These are phyloP conservation scores for Leptographium procerum DNA, from an alignment of 2,329 filamentous ascomycete species.

Conservation along the genomic window DNA sequence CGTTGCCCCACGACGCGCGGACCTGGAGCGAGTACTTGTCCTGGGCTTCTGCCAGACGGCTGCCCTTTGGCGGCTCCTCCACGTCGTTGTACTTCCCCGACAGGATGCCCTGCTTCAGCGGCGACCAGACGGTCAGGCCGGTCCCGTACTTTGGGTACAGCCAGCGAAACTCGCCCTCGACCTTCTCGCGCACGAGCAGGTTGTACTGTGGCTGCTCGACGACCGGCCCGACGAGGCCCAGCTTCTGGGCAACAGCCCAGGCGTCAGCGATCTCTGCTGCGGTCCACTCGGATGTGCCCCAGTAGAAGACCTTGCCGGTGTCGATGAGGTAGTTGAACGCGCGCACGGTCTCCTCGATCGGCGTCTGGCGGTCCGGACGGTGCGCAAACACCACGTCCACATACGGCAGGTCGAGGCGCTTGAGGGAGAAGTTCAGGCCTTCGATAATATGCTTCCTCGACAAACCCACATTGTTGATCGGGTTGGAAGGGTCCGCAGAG, in stretches of 20 bases:
- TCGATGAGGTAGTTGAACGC: constrained; percentile 37
- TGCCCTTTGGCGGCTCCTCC: no score
- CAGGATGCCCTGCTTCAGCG: no score
- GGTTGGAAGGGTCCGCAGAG: no score
- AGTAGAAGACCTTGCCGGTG: constrained; percentile 61
- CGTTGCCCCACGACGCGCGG: no score
- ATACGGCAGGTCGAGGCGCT: constrained; percentile 51
- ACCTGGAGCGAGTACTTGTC: no score
- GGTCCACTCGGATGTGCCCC: constrained; percentile 61
- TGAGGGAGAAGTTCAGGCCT: constrained; percentile 44
- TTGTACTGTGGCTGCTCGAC: constrained; percentile 62
- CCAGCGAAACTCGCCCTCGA: constrained; percentile 36
- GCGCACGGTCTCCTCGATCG: constrained; percentile 52
- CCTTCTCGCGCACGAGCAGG: constrained; percentile 36
- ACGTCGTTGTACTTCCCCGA: no score
- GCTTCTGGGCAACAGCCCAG: constrained; percentile 45
- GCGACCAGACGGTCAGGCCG: constrained; percentile 40
- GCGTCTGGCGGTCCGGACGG: constrained; percentile 43
- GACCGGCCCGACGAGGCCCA: constrained; percentile 50
- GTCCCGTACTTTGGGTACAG: constrained; percentile 44
- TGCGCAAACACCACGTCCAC: constrained; percentile 55
- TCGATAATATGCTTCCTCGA: constrained; percentile 42
- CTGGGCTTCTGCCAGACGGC: no score
- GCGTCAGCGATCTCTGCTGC: constrained; percentile 56
- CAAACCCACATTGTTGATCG: constrained; percentile 37